Conservation (phyloP, 2,329 filamentous ascomycete species). For the Monilinia vaccinii-corymbosi region DNA sequence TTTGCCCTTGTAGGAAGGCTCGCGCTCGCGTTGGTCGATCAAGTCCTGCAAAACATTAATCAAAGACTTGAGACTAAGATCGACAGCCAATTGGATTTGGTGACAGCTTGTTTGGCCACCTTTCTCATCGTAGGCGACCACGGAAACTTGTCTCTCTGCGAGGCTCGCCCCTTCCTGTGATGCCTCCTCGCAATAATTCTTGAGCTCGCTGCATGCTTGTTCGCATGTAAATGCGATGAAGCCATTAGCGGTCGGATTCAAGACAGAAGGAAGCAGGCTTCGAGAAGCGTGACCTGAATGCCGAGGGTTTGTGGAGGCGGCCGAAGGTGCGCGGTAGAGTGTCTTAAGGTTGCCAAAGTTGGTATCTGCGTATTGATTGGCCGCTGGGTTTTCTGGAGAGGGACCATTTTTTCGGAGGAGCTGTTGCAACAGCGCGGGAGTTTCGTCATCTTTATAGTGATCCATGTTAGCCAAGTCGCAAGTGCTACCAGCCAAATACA, state of each 20-base stretch:
- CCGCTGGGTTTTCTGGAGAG: background rate
- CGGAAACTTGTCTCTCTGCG: background rate
- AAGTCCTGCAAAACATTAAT: background rate
- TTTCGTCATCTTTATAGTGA: background rate
- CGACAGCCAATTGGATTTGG: background rate
- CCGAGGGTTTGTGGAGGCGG: background rate
- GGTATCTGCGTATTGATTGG: background rate
- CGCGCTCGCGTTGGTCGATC: background rate
- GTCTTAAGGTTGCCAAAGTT: background rate
- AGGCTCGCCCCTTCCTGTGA: background rate
- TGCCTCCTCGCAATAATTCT: background rate
- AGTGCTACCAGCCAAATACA: background rate
- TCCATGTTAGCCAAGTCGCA: background rate
- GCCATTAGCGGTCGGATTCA: background rate
- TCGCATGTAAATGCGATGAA: background rate
- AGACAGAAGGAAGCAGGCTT: background rate
- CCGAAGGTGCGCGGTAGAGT: background rate
- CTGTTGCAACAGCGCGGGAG: background rate
- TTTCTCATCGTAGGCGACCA: constrained; percentile 4
- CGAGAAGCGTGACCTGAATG: background rate
- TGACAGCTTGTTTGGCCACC: constrained; percentile 1
- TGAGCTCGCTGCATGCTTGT: background rate
- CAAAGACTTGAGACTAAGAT: background rate
- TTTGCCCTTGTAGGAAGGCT: background rate
- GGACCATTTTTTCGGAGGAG: background rate